Evolutionary conservation across 2,329 filamentous ascomycete genomes (phyloP).

Genomic region (Aspergillus brunneoviolaceus): DNA sequence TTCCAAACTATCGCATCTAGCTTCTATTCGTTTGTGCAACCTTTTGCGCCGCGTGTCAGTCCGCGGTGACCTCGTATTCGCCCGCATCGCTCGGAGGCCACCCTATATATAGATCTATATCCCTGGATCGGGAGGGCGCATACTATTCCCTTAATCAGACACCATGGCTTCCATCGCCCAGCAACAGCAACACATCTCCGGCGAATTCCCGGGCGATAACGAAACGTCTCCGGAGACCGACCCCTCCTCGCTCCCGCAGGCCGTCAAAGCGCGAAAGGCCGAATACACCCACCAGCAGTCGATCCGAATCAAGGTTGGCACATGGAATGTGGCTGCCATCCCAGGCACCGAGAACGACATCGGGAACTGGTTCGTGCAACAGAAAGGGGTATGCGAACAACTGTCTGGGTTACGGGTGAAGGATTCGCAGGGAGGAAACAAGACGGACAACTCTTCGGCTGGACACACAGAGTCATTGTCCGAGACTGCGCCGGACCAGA

Average conservation of each 20-base stretch:
- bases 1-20: constrained; percentile 9
- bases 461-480: constrained; percentile 19
- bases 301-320: constrained; percentile 83
- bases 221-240: constrained; percentile 27
- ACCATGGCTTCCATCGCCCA: constrained; percentile 18
- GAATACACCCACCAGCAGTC: constrained; percentile 76
- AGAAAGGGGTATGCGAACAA: constrained; percentile 66
- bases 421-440: constrained; percentile 20
- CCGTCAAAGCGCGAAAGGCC: constrained; percentile 67
- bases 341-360: constrained; percentile 86
- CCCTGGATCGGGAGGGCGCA: not conserved
- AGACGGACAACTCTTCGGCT: constrained; percentile 17
- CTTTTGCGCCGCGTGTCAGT: constrained; percentile 9
- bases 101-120: not conserved
- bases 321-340: constrained; percentile 90
- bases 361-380: constrained; percentile 81
- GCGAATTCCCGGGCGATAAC: constrained; percentile 15
- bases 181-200: constrained; percentile 10
- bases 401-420: constrained; percentile 55
- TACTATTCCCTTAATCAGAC: not conserved
- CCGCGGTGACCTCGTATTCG: constrained; percentile 2
- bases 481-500: constrained; percentile 54
- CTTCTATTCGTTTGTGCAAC: constrained; percentile 3
- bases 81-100: not conserved
- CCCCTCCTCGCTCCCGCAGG: constrained; percentile 52